Conservation (phyloP, 2,329 filamentous ascomycete genomes). For the Xylariaceae sp. region DNA sequence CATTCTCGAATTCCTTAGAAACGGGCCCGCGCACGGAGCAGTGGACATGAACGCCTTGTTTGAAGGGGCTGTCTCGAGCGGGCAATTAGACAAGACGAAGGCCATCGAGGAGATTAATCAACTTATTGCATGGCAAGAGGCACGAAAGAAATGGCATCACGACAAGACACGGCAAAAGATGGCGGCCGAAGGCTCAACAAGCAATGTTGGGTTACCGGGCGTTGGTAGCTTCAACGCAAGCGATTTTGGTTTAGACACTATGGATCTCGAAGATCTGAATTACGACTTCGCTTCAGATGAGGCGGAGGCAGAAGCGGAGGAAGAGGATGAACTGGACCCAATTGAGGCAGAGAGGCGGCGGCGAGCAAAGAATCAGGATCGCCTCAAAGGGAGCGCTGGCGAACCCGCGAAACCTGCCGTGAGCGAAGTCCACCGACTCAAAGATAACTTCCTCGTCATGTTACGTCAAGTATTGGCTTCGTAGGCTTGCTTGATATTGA, state of each 20-base stretch:
- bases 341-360: conserved; percentile 81
- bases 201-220: conserved; percentile 48
- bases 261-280: conserved; percentile 80
- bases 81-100: conserved; percentile 64
- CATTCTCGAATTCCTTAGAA: conserved; percentile 86
- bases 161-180: conserved; percentile 99
- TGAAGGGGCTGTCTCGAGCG: conserved; percentile 67
- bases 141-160: conserved; percentile 94
- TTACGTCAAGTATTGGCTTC: conserved; percentile 75
- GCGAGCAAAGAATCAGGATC: conserved; percentile 72
- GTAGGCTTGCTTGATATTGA: conserved; percentile 36
- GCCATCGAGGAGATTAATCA: conserved; percentile 77
- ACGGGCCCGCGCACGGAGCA: conserved; percentile 79
- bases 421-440: conserved; percentile 74
- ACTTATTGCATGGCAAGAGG: conserved; percentile 90
- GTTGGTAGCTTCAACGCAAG: conserved; percentile 63
- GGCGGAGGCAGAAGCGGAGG: conserved; percentile 59
- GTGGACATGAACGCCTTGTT: conserved; percentile 94
- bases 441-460: conserved; percentile 77
- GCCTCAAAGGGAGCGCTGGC: conserved; percentile 72
- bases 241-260: conserved; percentile 86
- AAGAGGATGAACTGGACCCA: conserved; percentile 76
- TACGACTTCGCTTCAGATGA: conserved; percentile 70
- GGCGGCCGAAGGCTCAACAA: conserved; percentile 70
- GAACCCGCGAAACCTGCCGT: conserved; percentile 79